Conservation (phyloP, 202 grass and related monocot species). For the Alloteropsis angusta region DNA sequence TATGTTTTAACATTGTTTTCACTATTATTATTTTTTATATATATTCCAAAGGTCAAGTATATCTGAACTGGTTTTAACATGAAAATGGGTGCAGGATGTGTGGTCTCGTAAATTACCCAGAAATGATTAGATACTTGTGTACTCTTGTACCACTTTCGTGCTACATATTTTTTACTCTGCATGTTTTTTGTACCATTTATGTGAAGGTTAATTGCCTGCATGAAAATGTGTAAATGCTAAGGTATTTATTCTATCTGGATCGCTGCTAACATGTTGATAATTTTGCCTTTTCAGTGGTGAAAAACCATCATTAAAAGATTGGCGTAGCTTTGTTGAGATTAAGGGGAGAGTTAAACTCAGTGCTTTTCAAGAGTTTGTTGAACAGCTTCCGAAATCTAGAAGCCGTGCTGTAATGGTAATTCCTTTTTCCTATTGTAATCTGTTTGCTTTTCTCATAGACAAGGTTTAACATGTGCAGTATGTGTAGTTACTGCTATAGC, state of each 20-base stretch:
- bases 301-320: slow-evolving; percentile 80
- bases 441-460: neutral
- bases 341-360: slow-evolving; percentile 94
- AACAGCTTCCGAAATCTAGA: slow-evolving; percentile 84
- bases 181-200: neutral
- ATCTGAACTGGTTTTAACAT: neutral
- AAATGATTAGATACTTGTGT: neutral
- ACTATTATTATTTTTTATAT: neutral
- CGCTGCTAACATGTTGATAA: slow-evolving; percentile 22
- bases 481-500: neutral
- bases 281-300: slow-evolving; percentile 72
- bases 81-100: neutral
- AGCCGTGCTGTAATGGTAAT: slow-evolving; percentile 94
- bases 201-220: neutral
- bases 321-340: slow-evolving; percentile 88
- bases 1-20: neutral
- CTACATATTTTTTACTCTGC: neutral
- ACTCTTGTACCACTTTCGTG: neutral
- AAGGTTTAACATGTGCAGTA: neutral
- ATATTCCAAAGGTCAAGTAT: neutral
- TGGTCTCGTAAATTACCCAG: neutral
- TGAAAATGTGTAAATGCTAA: neutral
- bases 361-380: slow-evolving; percentile 84
- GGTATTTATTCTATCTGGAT: slow-evolving; percentile 11
- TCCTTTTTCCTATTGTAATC: slow-evolving; percentile 12